phyloP scores from a whole-genome alignment of 306 rosid genomes.

The Ochetophila trinervis region DNA sequence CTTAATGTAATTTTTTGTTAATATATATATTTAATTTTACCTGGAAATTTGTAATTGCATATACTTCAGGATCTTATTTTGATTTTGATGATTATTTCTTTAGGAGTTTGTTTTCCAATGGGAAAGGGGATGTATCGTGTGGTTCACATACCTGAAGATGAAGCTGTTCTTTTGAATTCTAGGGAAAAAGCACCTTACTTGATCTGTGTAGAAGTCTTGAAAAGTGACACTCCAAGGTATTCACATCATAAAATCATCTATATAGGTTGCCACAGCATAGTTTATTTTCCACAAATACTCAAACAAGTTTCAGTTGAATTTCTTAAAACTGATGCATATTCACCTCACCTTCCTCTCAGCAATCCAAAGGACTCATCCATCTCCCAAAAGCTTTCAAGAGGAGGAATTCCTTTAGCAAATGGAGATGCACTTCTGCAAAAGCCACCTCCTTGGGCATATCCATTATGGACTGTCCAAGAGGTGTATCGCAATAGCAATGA shows the following conservation, averaged over 20 bases:
- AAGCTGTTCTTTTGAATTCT: conserved; percentile 96
- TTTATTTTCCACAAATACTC: neutral
- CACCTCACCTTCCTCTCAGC: conserved; percentile 37
- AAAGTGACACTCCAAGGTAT: conserved; percentile 84
- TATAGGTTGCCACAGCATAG: conserved; percentile 1
- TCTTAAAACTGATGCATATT: conserved; percentile 15
- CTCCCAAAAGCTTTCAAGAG: conserved; percentile 85
- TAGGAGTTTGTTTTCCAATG: conserved; percentile 96
- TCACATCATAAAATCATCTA: conserved; percentile 15
- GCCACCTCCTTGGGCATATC: conserved; percentile 99
- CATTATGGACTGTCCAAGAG: conserved; percentile 93
- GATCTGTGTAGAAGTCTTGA: conserved; percentile 85
- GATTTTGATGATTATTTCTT: conserved; percentile 30
- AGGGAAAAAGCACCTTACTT: conserved; percentile 98
- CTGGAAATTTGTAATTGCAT: conserved; percentile 15
- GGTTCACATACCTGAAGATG: conserved; percentile 94
- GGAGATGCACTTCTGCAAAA: conserved; percentile 87
- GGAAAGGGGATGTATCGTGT: conserved; percentile 94
- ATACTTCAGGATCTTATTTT: conserved; percentile 17
- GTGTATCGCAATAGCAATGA: conserved; percentile 95
- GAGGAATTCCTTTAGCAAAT: conserved; percentile 97
- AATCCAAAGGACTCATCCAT: conserved; percentile 69
- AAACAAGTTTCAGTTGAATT: conserved; percentile 13
- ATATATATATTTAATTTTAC: neutral
- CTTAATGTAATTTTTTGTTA: neutral